A percentile compares a stretch with the other conserved stretches of the same genome.
These are phyloP conservation scores for Bipolaris bicolor DNA, from an alignment of 2,329 filamentous ascomycete genomes.

Conservation along the genomic window DNA sequence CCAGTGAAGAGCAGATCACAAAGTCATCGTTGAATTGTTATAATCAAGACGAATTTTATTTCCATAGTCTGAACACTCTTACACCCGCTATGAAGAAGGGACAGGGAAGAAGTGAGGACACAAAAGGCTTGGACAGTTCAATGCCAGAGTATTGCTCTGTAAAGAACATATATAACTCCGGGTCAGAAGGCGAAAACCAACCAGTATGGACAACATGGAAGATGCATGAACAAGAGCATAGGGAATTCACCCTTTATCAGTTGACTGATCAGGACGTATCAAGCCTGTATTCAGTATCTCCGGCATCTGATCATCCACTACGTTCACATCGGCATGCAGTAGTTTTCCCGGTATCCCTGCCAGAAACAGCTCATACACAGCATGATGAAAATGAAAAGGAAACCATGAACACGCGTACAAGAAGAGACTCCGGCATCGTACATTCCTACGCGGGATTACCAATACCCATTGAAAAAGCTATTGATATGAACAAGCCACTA, in stretches of 20 bases:
- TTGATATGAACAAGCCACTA: constrained; percentile 23
- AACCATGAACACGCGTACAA: neutral
- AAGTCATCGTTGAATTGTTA: neutral
- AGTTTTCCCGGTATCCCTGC: constrained; percentile 3
- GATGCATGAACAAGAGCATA: constrained; percentile 18
- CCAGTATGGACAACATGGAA: constrained; percentile 31
- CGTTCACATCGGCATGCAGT: neutral
- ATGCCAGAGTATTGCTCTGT: constrained; percentile 11
- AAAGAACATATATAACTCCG: constrained; percentile 29
- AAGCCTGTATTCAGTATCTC: neutral
- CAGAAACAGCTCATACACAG: neutral
- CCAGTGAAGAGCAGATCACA: neutral
- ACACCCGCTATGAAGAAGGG: neutral
- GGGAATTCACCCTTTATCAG: constrained; percentile 3
- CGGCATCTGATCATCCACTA: no score
- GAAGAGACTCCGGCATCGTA: constrained; percentile 13
- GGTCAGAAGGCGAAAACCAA: constrained; percentile 38
- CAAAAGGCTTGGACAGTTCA: neutral
- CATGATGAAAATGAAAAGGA: neutral
- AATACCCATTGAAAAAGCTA: constrained; percentile 7
- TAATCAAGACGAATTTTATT: neutral
- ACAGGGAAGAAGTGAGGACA: neutral
- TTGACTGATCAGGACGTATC: neutral
- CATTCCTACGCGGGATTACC: constrained; percentile 18
- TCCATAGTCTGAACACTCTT: no score